Conservation (phyloP, 208 protist species). For the Trypanosoma congolense region DNA sequence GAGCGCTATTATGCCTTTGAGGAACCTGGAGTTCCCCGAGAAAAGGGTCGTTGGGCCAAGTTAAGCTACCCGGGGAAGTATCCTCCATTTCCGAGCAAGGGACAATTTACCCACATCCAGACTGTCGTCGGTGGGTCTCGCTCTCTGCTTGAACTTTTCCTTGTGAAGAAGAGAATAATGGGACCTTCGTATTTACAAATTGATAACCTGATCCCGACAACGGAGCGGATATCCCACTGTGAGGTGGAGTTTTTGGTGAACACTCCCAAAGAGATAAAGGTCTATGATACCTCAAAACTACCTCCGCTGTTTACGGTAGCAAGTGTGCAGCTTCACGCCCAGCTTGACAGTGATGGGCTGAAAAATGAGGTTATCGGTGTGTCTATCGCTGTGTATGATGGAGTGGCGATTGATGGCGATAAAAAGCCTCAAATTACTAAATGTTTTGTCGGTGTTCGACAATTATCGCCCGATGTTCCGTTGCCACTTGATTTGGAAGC, state of each 20-base stretch:
- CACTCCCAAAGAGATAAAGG: constrained; percentile 62
- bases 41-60: constrained; percentile 86
- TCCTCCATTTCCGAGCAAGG: constrained; percentile 39
- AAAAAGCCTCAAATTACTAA: constrained; percentile 34
- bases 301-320: constrained; percentile 84
- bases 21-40: constrained; percentile 59
- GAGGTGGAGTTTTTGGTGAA: constrained; percentile 73
- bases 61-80: constrained; percentile 80
- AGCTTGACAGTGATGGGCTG: constrained; percentile 64
- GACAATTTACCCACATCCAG: constrained; percentile 56
- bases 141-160: constrained; percentile 89
- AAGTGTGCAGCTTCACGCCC: constrained; percentile 86
- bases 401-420: constrained; percentile 69
- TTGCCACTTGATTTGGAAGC: constrained; percentile 80
- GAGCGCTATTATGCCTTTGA: constrained; percentile 93
- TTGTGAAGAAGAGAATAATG: constrained; percentile 92
- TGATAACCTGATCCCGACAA: constrained; percentile 22
- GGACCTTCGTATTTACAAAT: constrained; percentile 91
- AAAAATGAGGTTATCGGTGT: constrained; percentile 90
- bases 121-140: constrained; percentile 80
- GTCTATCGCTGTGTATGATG: constrained; percentile 73
- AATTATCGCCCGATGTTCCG: constrained; percentile 23
- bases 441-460: constrained; percentile 58
- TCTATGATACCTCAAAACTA: constrained; percentile 46
- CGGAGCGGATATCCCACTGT: constrained; percentile 75